Base-by-base conservation (phyloP, 2,329 filamentous ascomycete species). In the Fusarium duplospermum region DNA sequence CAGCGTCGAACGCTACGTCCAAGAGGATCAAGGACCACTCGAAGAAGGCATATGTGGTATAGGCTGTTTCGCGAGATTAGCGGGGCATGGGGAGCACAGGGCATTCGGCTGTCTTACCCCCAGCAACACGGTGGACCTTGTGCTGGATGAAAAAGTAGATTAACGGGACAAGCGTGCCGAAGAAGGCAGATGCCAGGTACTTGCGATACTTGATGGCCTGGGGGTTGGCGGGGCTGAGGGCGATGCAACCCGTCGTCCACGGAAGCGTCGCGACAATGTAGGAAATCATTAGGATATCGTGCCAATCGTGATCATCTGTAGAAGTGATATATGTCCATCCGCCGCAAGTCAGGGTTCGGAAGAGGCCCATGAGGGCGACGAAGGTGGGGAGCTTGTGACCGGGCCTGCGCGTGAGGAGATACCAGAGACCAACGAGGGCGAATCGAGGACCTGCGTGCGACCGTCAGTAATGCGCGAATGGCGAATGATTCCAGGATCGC, bases 281-380 rank as follows among this genome's bases (percentile, higher is more conserved):
- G 16, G 95, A 97, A 77, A 99, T 98, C 96, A 99, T 99, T 82
- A 99, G 96, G 72, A 98, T 96, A 80, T 99, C 96, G 82, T 99
- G 96, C 95, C 95, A 98, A 83, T 97, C 92, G 83, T 99, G 96
- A 82, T 98, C 94, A 82, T 99, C 96, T 50, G 96, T 99, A 71
- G 96, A 98, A 29, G 96, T 99, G 71, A 99, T 92, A 83, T 98
- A 99, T 62, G 96, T 98, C 96, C 96, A 99, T 68, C 96, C 96
- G 77, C 96, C 96, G 80, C 96, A 99, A 5, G 95, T 98, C 67
- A 98, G 85, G 11, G 96, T 98, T 78, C 96, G 91, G 80, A 98
- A 92, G 62, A 98, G 76, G 65, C 96, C 96, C 77, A 94, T 92
- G 45, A 89, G 89, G 54, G 93, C 93, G 70, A 98, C 89, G 72